Conservation (phyloP, 257 asterid genomes). For the Eucommia ulmoides region DNA sequence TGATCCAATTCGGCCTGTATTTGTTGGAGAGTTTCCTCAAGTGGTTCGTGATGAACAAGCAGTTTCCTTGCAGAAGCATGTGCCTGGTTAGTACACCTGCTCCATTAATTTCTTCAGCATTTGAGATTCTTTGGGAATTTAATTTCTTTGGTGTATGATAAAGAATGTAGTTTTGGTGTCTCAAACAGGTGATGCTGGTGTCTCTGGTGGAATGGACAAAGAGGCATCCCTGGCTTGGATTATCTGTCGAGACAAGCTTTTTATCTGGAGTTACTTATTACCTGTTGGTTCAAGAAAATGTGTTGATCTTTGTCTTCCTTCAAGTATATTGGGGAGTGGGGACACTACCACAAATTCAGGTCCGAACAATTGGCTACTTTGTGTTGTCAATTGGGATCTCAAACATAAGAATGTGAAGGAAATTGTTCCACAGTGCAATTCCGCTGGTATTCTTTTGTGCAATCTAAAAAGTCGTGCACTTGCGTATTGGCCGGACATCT, state of each 20-base stretch:
- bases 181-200: conserved; percentile 44
- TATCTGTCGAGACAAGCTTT: conserved; percentile 49
- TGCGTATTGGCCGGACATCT: conserved; percentile 71
- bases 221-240: conserved; percentile 75
- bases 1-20: conserved; percentile 54
- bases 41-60: conserved; percentile 69
- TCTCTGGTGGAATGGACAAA: conserved; percentile 87
- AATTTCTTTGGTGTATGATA: neutral
- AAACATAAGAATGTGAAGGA: conserved; percentile 27
- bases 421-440: conserved; percentile 26
- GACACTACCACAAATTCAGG: conserved; percentile 23
- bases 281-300: conserved; percentile 54
- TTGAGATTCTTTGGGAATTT: conserved; percentile 6
- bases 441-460: conserved; percentile 69
- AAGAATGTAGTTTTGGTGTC: conserved; percentile 9
- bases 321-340: conserved; percentile 25
- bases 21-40: conserved; percentile 86
- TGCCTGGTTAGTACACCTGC: conserved; percentile 47
- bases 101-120: neutral
- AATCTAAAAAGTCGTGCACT: conserved; percentile 39
- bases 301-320: conserved; percentile 50
- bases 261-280: conserved; percentile 67
- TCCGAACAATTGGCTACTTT: conserved; percentile 53
- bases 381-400: conserved; percentile 57
- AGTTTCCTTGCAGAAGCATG: conserved; percentile 29